Percentiles rank a stretch among this genome's conserved stretches.
phyloP scores from a whole-genome alignment of 2,329 filamentous ascomycete genomes.

The Hypoxylon sp. region DNA sequence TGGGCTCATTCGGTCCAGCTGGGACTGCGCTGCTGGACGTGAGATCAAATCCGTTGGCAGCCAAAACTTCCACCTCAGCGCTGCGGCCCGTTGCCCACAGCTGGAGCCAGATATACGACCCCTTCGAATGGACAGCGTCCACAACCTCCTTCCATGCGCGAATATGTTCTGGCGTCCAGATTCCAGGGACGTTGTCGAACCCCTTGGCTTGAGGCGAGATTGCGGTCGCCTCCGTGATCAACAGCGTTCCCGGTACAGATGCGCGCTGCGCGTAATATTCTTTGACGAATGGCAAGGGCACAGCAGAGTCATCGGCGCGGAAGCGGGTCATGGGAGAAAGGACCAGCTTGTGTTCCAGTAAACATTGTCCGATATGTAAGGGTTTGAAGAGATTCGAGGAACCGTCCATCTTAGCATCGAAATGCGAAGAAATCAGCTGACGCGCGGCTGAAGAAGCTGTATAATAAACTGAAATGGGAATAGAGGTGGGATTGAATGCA shows the following conservation, averaged over 20 bases:
- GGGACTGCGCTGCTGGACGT: conserved; percentile 60
- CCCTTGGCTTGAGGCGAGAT: conserved; percentile 65
- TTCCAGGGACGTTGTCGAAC: conserved; percentile 67
- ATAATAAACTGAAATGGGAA: not conserved
- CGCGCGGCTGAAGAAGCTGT: not conserved
- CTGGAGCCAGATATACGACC: conserved; percentile 73
- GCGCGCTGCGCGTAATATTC: conserved; percentile 54
- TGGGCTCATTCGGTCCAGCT: conserved; percentile 63
- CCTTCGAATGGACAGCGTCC: conserved; percentile 74
- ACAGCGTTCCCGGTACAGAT: conserved; percentile 59
- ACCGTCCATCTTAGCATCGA: not conserved
- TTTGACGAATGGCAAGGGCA: conserved; percentile 16
- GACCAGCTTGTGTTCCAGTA: conserved; percentile 1
- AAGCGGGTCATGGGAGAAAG: conserved; percentile 9
- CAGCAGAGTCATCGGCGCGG: not conserved
- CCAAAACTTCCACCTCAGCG: conserved; percentile 54
- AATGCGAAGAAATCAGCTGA: not conserved
- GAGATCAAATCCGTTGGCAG: conserved; percentile 64
- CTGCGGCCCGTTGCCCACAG: conserved; percentile 75
- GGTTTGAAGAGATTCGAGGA: conserved; percentile 6
- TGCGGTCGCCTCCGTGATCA: conserved; percentile 71
- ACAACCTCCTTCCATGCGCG: conserved; percentile 72
- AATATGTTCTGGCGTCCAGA: conserved; percentile 70
- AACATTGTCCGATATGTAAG: not conserved
- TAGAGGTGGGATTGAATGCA: no score